Percentiles rank a stretch among this genome's conserved stretches.
These are phyloP conservation scores for Elsinoe perseae DNA, from an alignment of 2,329 filamentous ascomycete species.

Conservation along the genomic window DNA sequence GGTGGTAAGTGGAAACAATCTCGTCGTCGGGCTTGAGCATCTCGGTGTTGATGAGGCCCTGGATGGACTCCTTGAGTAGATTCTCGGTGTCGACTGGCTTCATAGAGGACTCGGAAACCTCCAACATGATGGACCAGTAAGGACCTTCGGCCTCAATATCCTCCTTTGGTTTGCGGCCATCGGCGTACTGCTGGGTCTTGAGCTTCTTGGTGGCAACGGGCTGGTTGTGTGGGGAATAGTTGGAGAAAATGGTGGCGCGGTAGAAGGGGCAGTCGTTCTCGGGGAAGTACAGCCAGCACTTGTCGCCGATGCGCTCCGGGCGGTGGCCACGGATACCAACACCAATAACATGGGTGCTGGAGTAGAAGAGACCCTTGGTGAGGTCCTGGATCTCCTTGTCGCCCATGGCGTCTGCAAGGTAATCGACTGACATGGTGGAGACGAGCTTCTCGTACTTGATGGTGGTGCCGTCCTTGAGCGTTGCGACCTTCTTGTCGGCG, in stretches of 20 bases:
- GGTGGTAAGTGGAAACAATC: conserved; percentile 97
- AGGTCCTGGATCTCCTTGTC: conserved; percentile 75
- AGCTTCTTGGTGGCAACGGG: conserved; percentile 75
- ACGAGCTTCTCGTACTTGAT: conserved; percentile 88
- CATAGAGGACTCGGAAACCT: conserved; percentile 90
- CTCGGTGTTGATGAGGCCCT: conserved; percentile 94
- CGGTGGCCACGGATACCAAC: conserved; percentile 87
- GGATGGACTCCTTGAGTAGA: conserved; percentile 82
- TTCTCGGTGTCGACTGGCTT: conserved; percentile 87
- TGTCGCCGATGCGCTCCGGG: conserved; percentile 94
- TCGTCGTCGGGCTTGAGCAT: conserved; percentile 89
- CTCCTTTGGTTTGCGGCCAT: conserved; percentile 72
- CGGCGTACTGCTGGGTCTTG: conserved; percentile 73
- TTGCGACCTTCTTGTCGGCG: conserved; percentile 74
- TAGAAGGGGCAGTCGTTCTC: conserved; percentile 99
- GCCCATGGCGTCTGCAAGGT: conserved; percentile 76
- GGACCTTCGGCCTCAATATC: conserved; percentile 73
- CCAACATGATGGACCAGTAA: conserved; percentile 99
- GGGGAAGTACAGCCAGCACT: conserved; percentile 99
- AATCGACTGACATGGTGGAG: conserved; percentile 93
- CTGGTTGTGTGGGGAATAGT: conserved; percentile 99
- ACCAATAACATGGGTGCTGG: conserved; percentile 92
- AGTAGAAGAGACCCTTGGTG: conserved; percentile 92
- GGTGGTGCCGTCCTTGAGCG: conserved; percentile 74
- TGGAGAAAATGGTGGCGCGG: conserved; percentile 99